phyloP scores from a whole-genome alignment of 805 yeast genomes.

The Saccharomycopsis olivae region DNA sequence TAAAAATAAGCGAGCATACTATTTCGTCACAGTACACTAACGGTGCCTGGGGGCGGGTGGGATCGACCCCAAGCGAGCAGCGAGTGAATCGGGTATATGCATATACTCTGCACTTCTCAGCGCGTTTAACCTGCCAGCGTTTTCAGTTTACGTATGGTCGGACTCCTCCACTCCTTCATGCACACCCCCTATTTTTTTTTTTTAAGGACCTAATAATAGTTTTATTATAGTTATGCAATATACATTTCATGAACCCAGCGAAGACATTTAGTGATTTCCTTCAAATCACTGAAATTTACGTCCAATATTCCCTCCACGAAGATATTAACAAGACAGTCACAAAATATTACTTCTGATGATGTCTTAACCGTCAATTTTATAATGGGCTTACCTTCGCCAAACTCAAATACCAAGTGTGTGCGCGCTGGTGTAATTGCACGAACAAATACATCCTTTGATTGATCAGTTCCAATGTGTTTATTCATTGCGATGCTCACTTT shows the following conservation, averaged over 20 bases:
- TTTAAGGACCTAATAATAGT: no score
- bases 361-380: neutral
- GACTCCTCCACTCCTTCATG: no score
- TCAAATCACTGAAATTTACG: constrained; percentile 8
- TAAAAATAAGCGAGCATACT: no score
- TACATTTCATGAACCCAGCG: neutral
- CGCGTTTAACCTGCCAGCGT: no score
- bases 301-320: neutral
- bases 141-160: no score
- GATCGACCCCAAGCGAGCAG: no score
- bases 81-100: no score
- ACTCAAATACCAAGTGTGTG: neutral
- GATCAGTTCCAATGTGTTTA: neutral
- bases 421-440: neutral
- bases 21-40: no score
- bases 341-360: constrained; percentile 1
- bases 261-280: constrained; percentile 6
- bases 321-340: constrained; percentile 8
- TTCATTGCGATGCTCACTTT: neutral
- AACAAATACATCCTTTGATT: neutral
- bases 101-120: no score
- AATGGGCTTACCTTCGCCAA: neutral
- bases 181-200: no score
- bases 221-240: neutral
- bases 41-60: no score